Base-by-base conservation (phyloP, 345 rosid genomes). In the Citrus cavaleriei region DNA sequence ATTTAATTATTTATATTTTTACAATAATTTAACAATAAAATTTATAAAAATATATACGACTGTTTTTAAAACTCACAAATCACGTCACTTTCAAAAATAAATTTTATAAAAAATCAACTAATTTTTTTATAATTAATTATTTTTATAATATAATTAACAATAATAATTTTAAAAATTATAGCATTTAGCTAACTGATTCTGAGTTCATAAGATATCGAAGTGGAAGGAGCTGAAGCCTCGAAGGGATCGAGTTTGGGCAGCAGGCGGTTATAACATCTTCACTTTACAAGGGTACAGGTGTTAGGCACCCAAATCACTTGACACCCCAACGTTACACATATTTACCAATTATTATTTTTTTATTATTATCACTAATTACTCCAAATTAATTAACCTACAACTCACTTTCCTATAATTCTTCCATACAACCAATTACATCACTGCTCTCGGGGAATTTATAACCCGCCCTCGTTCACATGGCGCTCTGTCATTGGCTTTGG, bases 191-290 rank as follows among this genome's bases (percentile, higher is more conserved):
- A 9, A 40, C 18, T 13, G 51, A 12, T 46, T 13, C 16, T 13
- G 14, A 46, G 51, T 46, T 46, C 51, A 13, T 13, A 12, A 46
- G 51, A 12, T 3, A n/a, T 25, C 22, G 63, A 35, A 57, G 49
- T 9, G 22, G 21, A 21, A 63, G 46, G 19, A 28, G 69, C 5
- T 9, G 21, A 51, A 58, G 46, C 69, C 3, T 9, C 10, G 7
- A 58, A 60, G 63, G 68, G 18, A 60, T 49, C 27, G 66, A 68
- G 75, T 21, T 21, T 78, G 62, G 25, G 61, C 77, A 72, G 37
- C 73, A 58, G 62, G 76, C 74, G 63, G 87, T 84, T 84, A 77
- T 70, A 76, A 81, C 83, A 79, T 79, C 84, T 78, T 78, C 85
- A 79, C 69, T 49, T 77, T 85, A 59, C 30, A 67, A 77, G 81